Evolutionary conservation across 257 asterid genomes (phyloP).

Genomic region (Leptodermis oblonga): DNA sequence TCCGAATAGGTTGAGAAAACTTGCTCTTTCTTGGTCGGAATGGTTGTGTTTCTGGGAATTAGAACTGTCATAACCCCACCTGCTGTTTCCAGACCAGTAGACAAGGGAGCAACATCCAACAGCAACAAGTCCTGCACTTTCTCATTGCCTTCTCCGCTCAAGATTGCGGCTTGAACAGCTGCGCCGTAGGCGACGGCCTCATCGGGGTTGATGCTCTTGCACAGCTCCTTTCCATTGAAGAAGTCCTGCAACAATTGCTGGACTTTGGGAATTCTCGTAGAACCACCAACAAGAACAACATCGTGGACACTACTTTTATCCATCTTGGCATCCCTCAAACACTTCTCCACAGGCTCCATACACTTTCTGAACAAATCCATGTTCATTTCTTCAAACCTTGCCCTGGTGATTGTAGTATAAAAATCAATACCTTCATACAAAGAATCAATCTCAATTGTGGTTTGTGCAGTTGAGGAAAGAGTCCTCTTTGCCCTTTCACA

Average conservation of each 20-base stretch:
- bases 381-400: slow-evolving; percentile 28
- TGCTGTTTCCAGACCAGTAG: slow-evolving; percentile 52
- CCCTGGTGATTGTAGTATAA: slow-evolving; percentile 21
- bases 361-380: slow-evolving; percentile 36
- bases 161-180: too few relatives aligned
- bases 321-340: slow-evolving; percentile 33
- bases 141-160: slow-evolving; percentile 65
- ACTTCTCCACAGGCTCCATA: slow-evolving; percentile 34
- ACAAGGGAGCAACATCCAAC: slow-evolving; percentile 54
- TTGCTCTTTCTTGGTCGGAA: too few relatives aligned
- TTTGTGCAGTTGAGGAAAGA: too few relatives aligned
- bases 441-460: too few relatives aligned
- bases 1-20: slow-evolving; percentile 49
- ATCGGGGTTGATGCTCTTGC: slow-evolving; percentile 64
- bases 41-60: too few relatives aligned
- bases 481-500: too few relatives aligned
- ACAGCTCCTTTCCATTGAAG: slow-evolving; percentile 62
- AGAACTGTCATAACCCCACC: too few relatives aligned
- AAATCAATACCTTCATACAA: too few relatives aligned
- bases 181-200: slow-evolving; percentile 77
- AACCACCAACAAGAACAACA: slow-evolving; percentile 35
- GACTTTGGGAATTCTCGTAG: slow-evolving; percentile 30
- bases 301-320: slow-evolving; percentile 24
- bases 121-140: slow-evolving; percentile 61
- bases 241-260: slow-evolving; percentile 47